Percentiles rank a stretch among this genome's conserved stretches.
phyloP scores from a whole-genome alignment of 140 eudicot genomes.

The Oenanthe javanica region DNA sequence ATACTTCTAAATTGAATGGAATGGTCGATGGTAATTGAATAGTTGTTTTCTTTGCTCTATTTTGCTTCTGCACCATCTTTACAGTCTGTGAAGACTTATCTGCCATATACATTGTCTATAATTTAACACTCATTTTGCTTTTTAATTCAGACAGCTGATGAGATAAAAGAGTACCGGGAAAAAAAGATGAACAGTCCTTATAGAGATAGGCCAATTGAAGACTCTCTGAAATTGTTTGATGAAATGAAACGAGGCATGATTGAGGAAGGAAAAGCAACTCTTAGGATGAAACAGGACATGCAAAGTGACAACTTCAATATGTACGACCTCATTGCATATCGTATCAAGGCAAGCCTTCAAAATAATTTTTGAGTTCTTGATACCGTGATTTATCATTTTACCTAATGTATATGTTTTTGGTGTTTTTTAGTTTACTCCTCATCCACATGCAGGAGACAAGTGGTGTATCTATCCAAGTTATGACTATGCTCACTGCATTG shows the following conservation, averaged over 20 bases:
- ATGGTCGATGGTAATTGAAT: neutral
- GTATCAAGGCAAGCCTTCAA: slow-evolving; percentile 65
- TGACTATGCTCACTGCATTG: slow-evolving; percentile 92
- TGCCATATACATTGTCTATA: neutral
- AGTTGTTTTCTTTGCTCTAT: neutral
- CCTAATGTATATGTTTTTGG: slow-evolving; percentile 10
- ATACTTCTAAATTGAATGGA: neutral
- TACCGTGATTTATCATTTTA: neutral
- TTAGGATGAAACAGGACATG: slow-evolving; percentile 98
- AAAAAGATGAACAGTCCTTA: slow-evolving; percentile 95
- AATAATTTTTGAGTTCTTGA: neutral
- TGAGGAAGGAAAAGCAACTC: slow-evolving; percentile 97
- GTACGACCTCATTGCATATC: slow-evolving; percentile 97
- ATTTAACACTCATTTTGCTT: neutral
- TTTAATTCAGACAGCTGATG: slow-evolving; percentile 60
- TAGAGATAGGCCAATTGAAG: slow-evolving; percentile 81
- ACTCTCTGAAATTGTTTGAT: slow-evolving; percentile 73
- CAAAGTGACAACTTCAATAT: slow-evolving; percentile 90
- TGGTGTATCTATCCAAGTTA: slow-evolving; percentile 99
- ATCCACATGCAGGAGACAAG: slow-evolving; percentile 97
- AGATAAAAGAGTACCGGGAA: slow-evolving; percentile 86
- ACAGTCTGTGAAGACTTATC: neutral
- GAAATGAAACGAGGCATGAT: slow-evolving; percentile 85
- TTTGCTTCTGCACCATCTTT: neutral
- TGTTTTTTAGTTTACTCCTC: slow-evolving; percentile 76